A percentile compares a stretch with the other conserved stretches of the same genome.
These are phyloP conservation scores for Trapa incisa DNA, from an alignment of 345 rosid genomes.

Conservation along the genomic window DNA sequence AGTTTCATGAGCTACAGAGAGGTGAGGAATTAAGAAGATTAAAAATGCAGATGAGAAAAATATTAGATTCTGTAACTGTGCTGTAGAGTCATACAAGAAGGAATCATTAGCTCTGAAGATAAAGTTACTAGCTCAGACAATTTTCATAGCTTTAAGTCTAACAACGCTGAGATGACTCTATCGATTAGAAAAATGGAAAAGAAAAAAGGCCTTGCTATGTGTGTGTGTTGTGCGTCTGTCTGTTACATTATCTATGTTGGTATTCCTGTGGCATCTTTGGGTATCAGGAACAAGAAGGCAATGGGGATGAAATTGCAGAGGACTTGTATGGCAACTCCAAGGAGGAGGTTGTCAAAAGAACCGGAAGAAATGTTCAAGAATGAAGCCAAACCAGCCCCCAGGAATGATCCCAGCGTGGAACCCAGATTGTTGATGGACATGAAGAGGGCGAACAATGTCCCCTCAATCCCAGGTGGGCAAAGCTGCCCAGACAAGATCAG, in stretches of 20 bases:
- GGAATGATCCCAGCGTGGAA: constrained; percentile 69
- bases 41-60: background rate
- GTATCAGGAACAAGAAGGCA: constrained; percentile 63
- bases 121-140: background rate
- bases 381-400: constrained; percentile 87
- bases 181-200: background rate
- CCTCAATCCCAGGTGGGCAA: constrained; percentile 96
- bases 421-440: constrained; percentile 94
- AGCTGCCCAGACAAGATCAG: constrained; percentile 84
- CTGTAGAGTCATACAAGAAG: background rate
- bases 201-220: background rate
- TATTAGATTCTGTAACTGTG: background rate
- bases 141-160: background rate
- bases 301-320: constrained; percentile 69
- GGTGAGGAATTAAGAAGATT: background rate
- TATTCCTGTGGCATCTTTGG: constrained; percentile 79
- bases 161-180: background rate
- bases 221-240: background rate
- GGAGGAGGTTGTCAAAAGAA: constrained; percentile 65
- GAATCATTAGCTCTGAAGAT: background rate
- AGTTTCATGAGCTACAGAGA: background rate
- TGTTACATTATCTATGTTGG: constrained; percentile 31
- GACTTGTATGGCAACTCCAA: constrained; percentile 58
- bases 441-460: constrained; percentile 89
- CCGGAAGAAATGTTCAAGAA: constrained; percentile 67